Conservation (phyloP, 805 yeast genomes). For the Monosporozyma solicola region DNA sequence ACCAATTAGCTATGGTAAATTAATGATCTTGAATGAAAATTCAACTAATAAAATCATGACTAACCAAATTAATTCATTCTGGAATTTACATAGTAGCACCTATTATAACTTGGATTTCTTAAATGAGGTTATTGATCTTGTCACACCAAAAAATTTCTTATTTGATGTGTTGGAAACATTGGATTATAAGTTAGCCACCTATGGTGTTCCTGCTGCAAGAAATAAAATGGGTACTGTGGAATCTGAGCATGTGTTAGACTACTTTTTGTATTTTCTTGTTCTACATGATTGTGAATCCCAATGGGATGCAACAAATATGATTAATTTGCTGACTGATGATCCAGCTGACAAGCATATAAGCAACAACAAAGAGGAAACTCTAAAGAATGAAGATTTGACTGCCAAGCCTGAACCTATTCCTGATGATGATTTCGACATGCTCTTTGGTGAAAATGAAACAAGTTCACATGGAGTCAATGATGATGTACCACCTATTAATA, state of each 20-base stretch:
- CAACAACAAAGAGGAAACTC: constrained; percentile 3
- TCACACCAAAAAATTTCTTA: constrained; percentile 22
- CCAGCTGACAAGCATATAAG: constrained; percentile 1
- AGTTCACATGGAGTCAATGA: constrained; percentile 23
- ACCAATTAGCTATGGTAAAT: constrained; percentile 18
- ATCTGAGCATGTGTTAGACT: constrained; percentile 22
- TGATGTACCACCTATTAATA: constrained; percentile 5
- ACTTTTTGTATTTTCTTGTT: constrained; percentile 25
- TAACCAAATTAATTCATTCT: constrained; percentile 29
- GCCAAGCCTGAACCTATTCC: constrained; percentile 9
- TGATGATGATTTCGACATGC: constrained; percentile 30
- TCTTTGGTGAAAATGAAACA: constrained; percentile 29
- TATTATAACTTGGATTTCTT: constrained; percentile 29
- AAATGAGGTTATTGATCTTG: constrained; percentile 19
- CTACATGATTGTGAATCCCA: constrained; percentile 22
- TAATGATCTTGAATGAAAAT: constrained; percentile 22
- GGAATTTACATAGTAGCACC: constrained; percentile 31
- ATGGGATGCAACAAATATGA: constrained; percentile 17
- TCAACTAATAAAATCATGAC: constrained; percentile 27
- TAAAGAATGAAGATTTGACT: constrained; percentile 8
- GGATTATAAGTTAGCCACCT: constrained; percentile 18
- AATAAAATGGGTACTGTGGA: constrained; percentile 17
- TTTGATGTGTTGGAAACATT: constrained; percentile 21
- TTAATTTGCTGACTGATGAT: constrained; percentile 15
- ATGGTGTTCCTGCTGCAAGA: constrained; percentile 19